Evolutionary conservation across 2,329 filamentous ascomycete genomes (phyloP), one percentile per base, ranked within the genome.

Genomic region (Aspergillus fructus): DNA sequence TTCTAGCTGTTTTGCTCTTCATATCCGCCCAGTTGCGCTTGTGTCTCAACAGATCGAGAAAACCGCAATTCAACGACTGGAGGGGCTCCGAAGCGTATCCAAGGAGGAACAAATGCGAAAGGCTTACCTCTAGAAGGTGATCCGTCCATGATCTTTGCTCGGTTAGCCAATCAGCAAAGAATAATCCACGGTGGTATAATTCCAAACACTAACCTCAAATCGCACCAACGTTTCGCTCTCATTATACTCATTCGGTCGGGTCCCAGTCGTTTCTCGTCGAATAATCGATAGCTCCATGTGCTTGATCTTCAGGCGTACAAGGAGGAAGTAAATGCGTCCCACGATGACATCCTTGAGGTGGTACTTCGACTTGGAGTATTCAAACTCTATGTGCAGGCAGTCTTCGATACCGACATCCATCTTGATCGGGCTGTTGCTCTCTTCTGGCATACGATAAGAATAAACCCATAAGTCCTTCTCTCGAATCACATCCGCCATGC

Each of bases 391-490:
- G 78, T 99, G 94, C 67, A 99, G 81, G 75, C 94, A 99, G 79
- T 99, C 96, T 79, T 99, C 94, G 71, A 99, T 99, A 57, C 94
- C 94, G 59, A 99, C 94, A 74, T 99, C 94, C 94, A 99, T 99
- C 85, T 99, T 99, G 82, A 99, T 99, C 66, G 90, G 92, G 78
- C 87, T 93, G 82, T 97, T 99, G 77, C 92, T 96, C 85, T 99
- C 94, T 17, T 94, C 94, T 19, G 94, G 93, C 81, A 97, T 93
- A 75, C 93, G 88, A 83, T 99, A 99, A 62, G 89, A 94, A 82
- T 99, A 99, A 55, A 99, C 96, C 96, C 96, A 99, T 64, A 99
- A 89, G 76, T 99, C 96, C 84, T 99, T 99, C 79, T 99, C 96
- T 68, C 96, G 89, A 69, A 97, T 91, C 57, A 99, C 93, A 73